phyloP scores from a whole-genome alignment of 192 early-diverging fungal genomes.

The Backusella luteola region DNA sequence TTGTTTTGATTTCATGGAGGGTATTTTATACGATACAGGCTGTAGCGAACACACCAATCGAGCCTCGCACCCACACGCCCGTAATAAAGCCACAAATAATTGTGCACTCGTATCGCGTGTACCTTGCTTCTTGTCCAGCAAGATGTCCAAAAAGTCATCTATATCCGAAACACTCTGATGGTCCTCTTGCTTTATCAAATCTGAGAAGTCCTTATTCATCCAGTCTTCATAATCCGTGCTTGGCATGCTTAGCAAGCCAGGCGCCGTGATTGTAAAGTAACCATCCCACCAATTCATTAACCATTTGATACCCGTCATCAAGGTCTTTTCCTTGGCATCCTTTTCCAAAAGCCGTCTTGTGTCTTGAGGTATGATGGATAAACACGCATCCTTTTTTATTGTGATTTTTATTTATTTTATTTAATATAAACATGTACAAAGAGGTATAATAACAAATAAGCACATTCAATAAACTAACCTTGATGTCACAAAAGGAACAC shows the following conservation, averaged over 20 bases:
- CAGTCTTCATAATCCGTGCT: slow-evolving; percentile 7
- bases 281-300: slow-evolving; percentile 33
- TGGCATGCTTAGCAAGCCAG: slow-evolving; percentile 16
- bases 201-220: not conserved
- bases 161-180: slow-evolving; percentile 14
- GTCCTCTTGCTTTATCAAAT: not conserved
- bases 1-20: slow-evolving; percentile 16
- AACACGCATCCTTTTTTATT: slow-evolving; percentile 18
- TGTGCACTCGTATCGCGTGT: slow-evolving; percentile 46
- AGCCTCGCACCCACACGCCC: slow-evolving; percentile 51
- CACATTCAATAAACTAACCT: slow-evolving; percentile 28
- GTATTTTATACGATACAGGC: slow-evolving; percentile 59
- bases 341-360: not conserved
- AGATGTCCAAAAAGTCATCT: slow-evolving; percentile 17
- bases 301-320: slow-evolving; percentile 10
- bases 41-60: slow-evolving; percentile 67
- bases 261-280: slow-evolving; percentile 26
- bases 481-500: slow-evolving; percentile 44
- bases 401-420: not conserved
- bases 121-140: slow-evolving; percentile 22
- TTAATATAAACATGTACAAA: not conserved
- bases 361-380: slow-evolving; percentile 38
- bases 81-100: slow-evolving; percentile 47
- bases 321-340: slow-evolving; percentile 5
- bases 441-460: slow-evolving; percentile 13